Evolutionary conservation across 2,329 filamentous ascomycete species (phyloP), one percentile per base, ranked within the genome.

Genomic region (Xylaria sp.): DNA sequence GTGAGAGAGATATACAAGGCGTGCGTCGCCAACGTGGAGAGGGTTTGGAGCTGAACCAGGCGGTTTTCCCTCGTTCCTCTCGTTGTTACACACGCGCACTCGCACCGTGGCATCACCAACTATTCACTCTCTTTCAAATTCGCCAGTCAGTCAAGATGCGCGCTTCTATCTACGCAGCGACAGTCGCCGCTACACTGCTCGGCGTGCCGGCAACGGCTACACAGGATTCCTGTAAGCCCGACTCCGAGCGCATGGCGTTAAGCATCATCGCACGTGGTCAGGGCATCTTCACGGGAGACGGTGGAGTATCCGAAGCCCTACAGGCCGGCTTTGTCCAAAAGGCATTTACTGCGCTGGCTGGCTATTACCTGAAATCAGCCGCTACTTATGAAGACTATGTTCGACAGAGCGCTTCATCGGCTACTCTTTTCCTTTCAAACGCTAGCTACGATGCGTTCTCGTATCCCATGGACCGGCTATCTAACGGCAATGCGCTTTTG

Each of bases 241-340:
- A 75, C 62, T 77, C 78, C 25, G 61, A 68, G 51, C 73, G 73
- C 72, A 79, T 79, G 78, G 78, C 78, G 1, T 57, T 68, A 3
- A 79, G 77, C 68, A 78, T 79, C 73, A 78, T 79, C 69, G 72
- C 75, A 15, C 77, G 78, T n/a, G 62, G 64, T n/a, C 75, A 79
- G 63, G 78, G 78, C 49, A 74, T 79, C 70, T 75, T 78, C 73
- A 78, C 76, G 1, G 77, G 76, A 25, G 48, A 46, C 0, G 77
- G 75, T 28, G 77, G 76, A 15, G 58, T 71, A 6, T 79, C 77
- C 10, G 77, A 77, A 62, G 73, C 75, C 46, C 70, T 79, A 23
- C 77, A 79, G 57, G 75, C 77, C 39, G 78, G 78, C n/a, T 70
- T 80, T 69, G 75, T 75, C 33, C 78, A 80, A 62, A 78, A 77